Evolutionary conservation across 129 eudicot genomes (phyloP), one percentile per base, ranked within the genome.

Genomic region (Lactuca sativa): DNA sequence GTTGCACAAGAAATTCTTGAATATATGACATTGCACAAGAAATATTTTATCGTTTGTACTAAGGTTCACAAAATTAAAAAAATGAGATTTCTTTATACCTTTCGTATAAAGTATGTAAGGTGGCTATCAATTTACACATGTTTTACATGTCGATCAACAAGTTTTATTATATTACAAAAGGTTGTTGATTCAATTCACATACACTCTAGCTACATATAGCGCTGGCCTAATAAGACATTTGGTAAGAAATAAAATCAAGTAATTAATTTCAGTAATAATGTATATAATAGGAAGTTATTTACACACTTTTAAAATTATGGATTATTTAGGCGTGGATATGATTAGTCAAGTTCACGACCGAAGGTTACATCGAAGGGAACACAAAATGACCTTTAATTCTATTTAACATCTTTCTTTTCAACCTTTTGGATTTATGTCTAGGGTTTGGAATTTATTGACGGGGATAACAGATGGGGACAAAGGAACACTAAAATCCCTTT

Each of bases 341-440:
- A 74, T 51, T 52, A 25, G 75, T 59, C 74, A 67, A 75, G 43
- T 75, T 75, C 43, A 38, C 51, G 80, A 60, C 80, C 69, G 69
- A 59, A 68, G 56, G 75, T 76, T 67, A 59, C 74, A 68, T 76
- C 80, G 25, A 60, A 55, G 80, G 80, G 74, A 60, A 76, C 80
- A 76, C 25, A 68, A 60, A 36, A 68, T 76, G 74, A 76, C 75
- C 44, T 64, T 76, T 68, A 60, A 67, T 76, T 76, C 70, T 33
- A 37, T 60, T 53, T 75, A 55, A 41, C 78, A 57, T 16, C 58
- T 63, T 64, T 15, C n/a, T 48, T 53, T 37, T 37, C 34, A 13
- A 8, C 57, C 61, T 64, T 74, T 74, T 40, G 77, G 70, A 73
- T 62, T 54, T 36, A 54, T 74, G 78, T 74, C 64, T 64, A 38